Evolutionary conservation across 805 yeast genomes (phyloP), one percentile per base, ranked within the genome.

Genomic region (Wickerhamomyces tratensis): DNA sequence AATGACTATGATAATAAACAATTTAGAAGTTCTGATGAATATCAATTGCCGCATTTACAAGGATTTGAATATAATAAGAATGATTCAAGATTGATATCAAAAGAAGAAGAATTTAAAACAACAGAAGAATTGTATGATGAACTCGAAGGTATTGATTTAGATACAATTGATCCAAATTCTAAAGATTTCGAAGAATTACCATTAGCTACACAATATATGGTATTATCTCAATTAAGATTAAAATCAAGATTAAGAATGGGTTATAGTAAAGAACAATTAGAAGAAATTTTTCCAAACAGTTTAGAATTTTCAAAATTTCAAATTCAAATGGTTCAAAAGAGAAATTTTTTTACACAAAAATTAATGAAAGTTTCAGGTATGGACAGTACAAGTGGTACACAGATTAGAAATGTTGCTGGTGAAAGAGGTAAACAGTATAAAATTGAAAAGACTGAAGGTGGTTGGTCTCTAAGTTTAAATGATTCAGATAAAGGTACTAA

Each of bases 191-290:
- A 72, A 11, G 69, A 71, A 20, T 64, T 93, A n/a, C 96, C 98
- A 0, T 65, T 81, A 40, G 76, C 88, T 0, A 80, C 95, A 0
- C 96, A 88, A 57, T 93, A 93, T 57, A 86, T 88, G 75, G 76
- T 87, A 5, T 64, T 93, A 11, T 86, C 93, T 9, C 86, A 86
- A 45, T 71, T 95, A 13, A 62, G 99, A 43, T 64, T 88, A 26
- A 73, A 87, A 47, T 89, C 97, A 0, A 67, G 99, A 44, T 71
- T 93, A 57, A 78, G 99, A 64, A 82, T 93, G 95, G 99, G 99
- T 1, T 89, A 85, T 56, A 71, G 91, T 0, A 86, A 88, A 44
- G 88, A 85, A n/a, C 97, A 93, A 54, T 67, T 93, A 33, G 85
- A 86, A 49, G 65, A 74, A 5, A 64, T 87, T 42, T 93, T 91